phyloP scores from a whole-genome alignment of 2,329 filamentous ascomycete species.

The Elsinoe batatas region DNA sequence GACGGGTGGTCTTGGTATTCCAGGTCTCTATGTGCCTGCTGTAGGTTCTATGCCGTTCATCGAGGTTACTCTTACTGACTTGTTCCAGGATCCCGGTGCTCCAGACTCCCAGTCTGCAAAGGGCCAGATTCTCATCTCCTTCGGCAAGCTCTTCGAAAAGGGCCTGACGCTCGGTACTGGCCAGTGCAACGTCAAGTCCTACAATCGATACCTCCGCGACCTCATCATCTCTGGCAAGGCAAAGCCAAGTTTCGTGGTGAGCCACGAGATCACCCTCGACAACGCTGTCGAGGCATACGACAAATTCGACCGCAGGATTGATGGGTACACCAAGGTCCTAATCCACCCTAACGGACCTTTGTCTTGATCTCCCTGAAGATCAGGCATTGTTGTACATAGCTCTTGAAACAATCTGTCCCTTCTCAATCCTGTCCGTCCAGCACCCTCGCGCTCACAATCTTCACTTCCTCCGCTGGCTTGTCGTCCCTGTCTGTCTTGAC shows the following conservation, averaged over 20 bases:
- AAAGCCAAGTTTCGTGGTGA: constrained; percentile 58
- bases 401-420: neutral
- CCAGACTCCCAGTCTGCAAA: constrained; percentile 51
- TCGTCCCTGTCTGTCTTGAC: constrained; percentile 78
- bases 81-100: constrained; percentile 46
- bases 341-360: constrained; percentile 54
- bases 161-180: constrained; percentile 51
- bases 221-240: constrained; percentile 55
- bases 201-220: constrained; percentile 56
- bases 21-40: constrained; percentile 39
- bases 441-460: constrained; percentile 63
- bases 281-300: constrained; percentile 48
- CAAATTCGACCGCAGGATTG: constrained; percentile 56
- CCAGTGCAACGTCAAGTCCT: constrained; percentile 59
- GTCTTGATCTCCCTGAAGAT: constrained; percentile 8
- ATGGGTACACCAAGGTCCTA: constrained; percentile 59
- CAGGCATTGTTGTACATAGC: constrained; percentile 2
- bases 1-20: constrained; percentile 53
- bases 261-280: constrained; percentile 53
- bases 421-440: constrained; percentile 47
- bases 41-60: constrained; percentile 13
- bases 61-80: constrained; percentile 24
- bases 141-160: constrained; percentile 61
- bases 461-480: constrained; percentile 69
- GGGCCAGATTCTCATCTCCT: constrained; percentile 54